Evolutionary conservation across 1,284 basidiomycete genomes (phyloP).

Genomic region (Coniferiporia sulphurascens): DNA sequence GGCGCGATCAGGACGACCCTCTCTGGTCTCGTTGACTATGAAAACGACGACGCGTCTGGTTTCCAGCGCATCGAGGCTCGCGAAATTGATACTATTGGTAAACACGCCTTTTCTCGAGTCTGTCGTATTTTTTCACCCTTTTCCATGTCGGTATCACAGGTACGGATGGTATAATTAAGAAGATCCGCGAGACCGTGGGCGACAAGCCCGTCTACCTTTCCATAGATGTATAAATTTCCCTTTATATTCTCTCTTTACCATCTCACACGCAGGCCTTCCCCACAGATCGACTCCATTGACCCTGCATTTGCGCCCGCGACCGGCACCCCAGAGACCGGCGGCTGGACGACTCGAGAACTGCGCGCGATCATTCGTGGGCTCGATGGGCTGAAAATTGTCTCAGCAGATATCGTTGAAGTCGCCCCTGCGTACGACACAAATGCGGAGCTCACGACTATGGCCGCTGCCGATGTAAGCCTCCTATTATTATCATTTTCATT

Average conservation of each 20-base stretch:
- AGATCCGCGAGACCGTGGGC: constrained; percentile 66
- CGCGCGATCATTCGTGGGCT: constrained; percentile 70
- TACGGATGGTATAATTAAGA: constrained; percentile 62
- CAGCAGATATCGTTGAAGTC: constrained; percentile 79
- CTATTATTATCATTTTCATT: neutral
- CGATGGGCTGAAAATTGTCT: constrained; percentile 68
- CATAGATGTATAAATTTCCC: constrained; percentile 45
- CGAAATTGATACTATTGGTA: constrained; percentile 72
- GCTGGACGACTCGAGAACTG: constrained; percentile 74
- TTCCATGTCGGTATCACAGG: constrained; percentile 33
- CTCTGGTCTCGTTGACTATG: constrained; percentile 66
- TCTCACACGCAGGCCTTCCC: neutral
- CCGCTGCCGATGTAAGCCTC: constrained; percentile 66
- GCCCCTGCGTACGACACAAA: constrained; percentile 79
- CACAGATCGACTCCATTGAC: constrained; percentile 67
- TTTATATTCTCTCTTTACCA: constrained; percentile 19
- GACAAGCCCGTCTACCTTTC: constrained; percentile 66
- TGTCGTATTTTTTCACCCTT: neutral
- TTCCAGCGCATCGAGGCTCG: constrained; percentile 71
- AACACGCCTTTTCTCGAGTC: constrained; percentile 1
- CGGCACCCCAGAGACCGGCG: constrained; percentile 66
- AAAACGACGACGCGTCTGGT: constrained; percentile 60
- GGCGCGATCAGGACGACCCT: constrained; percentile 75
- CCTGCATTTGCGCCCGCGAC: constrained; percentile 78
- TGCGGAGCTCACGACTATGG: constrained; percentile 74